phyloP scores from a whole-genome alignment of 148 eudicot species.

The Arctostaphylos glauca region DNA sequence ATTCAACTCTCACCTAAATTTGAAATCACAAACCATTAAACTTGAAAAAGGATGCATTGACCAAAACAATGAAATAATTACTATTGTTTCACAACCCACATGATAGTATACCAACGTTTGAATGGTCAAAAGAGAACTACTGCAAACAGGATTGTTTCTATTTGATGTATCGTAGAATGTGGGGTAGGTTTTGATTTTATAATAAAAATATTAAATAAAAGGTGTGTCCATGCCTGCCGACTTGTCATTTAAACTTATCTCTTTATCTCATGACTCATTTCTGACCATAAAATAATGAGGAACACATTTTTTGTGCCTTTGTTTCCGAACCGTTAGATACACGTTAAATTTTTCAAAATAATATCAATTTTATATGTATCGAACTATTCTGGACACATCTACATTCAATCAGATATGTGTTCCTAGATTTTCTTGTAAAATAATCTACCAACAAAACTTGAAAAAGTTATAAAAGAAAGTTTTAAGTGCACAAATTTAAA shows the following conservation, averaged over 20 bases:
- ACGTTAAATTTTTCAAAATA: too few species aligned
- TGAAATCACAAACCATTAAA: not conserved
- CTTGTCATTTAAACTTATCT: not conserved
- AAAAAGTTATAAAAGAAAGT: too few species aligned
- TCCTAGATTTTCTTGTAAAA: too few species aligned
- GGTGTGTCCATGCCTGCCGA: not conserved
- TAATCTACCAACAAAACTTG: too few species aligned
- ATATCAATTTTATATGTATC: too few species aligned
- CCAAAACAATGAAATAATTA: not conserved
- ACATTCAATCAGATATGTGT: too few species aligned
- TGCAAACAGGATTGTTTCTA: not conserved
- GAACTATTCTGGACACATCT: too few species aligned
- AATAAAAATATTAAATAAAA: not conserved
- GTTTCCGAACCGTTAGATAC: too few species aligned
- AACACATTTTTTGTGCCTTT: not conserved
- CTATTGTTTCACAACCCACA: not conserved
- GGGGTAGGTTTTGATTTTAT: not conserved
- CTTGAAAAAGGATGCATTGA: not conserved
- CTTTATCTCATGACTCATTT: not conserved
- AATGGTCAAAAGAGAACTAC: conserved; percentile 4
- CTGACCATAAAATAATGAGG: not conserved
- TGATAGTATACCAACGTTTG: not conserved
- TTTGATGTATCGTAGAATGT: not conserved
- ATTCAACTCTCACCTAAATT: not conserved
- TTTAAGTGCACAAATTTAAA: too few species aligned